Evolutionary conservation across 495 filamentous ascomycete genomes (phyloP).

Genomic region (Aspergillus sclerotiicarbonarius): DNA sequence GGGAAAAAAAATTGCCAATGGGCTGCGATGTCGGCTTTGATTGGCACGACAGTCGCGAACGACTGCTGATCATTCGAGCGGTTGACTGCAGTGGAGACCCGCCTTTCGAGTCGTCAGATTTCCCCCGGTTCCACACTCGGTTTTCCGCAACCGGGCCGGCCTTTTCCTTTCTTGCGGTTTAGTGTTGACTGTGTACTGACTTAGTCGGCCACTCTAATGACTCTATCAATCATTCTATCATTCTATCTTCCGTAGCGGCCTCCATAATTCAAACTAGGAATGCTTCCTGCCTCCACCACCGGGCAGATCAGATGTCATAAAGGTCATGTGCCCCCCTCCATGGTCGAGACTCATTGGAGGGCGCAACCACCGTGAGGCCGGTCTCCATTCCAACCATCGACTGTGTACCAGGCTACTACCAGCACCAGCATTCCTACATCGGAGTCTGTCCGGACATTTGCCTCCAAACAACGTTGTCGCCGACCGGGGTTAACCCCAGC

Average conservation of each 20-base stretch:
- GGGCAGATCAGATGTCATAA: not conserved
- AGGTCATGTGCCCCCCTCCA: not conserved
- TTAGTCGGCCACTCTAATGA: too few species aligned
- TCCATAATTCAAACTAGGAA: not conserved
- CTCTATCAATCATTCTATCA: not conserved
- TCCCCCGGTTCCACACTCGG: slow-evolving; percentile 4
- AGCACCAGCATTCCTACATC: slow-evolving; percentile 10
- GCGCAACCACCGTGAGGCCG: not conserved
- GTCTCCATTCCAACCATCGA: slow-evolving; percentile 3
- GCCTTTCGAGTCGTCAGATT: slow-evolving; percentile 10
- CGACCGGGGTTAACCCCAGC: slow-evolving; percentile 5
- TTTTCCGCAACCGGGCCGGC: not conserved
- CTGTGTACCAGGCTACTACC: too few species aligned
- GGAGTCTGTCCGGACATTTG: slow-evolving; percentile 4
- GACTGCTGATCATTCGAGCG: slow-evolving; percentile 21
- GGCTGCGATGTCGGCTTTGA: slow-evolving; percentile 8
- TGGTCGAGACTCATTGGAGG: not conserved
- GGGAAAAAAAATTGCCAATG: slow-evolving; percentile 4
- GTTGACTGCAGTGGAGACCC: slow-evolving; percentile 17
- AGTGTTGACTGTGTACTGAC: too few species aligned
- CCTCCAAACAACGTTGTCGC: slow-evolving; percentile 5
- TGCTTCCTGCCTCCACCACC: not conserved
- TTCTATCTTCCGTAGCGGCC: not conserved
- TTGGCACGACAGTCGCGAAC: slow-evolving; percentile 15
- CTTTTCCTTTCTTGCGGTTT: not conserved